These are phyloP conservation scores for Suillus alpinus DNA, from an alignment of 768 basidiomycete genomes.

Conservation along the genomic window DNA sequence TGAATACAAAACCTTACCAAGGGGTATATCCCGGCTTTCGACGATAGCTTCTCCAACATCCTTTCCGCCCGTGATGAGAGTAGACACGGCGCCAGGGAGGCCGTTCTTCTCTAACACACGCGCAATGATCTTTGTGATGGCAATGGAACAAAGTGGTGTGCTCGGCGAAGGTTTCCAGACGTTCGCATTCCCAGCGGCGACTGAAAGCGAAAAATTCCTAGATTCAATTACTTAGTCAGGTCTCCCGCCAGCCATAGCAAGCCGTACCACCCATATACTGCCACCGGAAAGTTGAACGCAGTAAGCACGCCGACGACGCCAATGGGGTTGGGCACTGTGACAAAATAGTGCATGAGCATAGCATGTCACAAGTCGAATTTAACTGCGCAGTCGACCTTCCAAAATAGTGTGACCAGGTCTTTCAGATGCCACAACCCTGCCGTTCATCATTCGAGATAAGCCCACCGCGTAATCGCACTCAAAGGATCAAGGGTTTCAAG, in stretches of 20 bases:
- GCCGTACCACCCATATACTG: slow-evolving; percentile 83
- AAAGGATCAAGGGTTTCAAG: slow-evolving; percentile 1
- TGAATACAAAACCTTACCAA: slow-evolving; percentile 48
- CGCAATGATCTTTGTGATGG: slow-evolving; percentile 82
- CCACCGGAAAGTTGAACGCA: slow-evolving; percentile 96
- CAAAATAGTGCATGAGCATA: slow-evolving; percentile 14
- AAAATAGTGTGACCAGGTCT: slow-evolving; percentile 87
- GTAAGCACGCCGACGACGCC: slow-evolving; percentile 73
- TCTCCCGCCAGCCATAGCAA: background rate
- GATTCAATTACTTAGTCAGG: background rate
- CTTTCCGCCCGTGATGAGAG: slow-evolving; percentile 80
- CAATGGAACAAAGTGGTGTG: slow-evolving; percentile 89
- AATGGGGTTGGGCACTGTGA: slow-evolving; percentile 84
- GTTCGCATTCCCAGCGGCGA: slow-evolving; percentile 90
- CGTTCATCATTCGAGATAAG: slow-evolving; percentile 92
- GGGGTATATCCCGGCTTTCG: slow-evolving; percentile 67
- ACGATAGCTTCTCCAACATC: slow-evolving; percentile 80
- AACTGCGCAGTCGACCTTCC: slow-evolving; percentile 54
- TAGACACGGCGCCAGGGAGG: slow-evolving; percentile 80
- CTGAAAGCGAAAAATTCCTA: slow-evolving; percentile 88
- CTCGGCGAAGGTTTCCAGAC: slow-evolving; percentile 94
- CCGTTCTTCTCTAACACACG: slow-evolving; percentile 78
- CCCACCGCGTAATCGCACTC: slow-evolving; percentile 96
- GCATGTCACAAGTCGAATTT: slow-evolving; percentile 2
- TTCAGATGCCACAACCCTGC: slow-evolving; percentile 83